Conservation (phyloP, 495 filamentous ascomycete species). For the Penicillium canescens region DNA sequence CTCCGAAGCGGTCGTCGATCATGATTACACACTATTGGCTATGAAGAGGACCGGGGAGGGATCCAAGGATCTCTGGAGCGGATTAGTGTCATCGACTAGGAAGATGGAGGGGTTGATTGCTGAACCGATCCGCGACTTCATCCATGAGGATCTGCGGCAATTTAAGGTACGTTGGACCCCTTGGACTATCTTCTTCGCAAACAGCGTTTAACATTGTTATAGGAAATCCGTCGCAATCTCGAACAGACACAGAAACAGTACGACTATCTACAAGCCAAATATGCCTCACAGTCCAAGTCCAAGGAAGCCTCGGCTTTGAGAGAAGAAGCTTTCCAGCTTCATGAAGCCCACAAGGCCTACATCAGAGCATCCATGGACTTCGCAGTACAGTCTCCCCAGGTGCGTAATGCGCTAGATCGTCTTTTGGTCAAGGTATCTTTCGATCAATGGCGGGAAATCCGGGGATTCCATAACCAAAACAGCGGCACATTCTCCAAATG, state of each 20-base stretch:
- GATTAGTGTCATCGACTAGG: conserved; percentile 67
- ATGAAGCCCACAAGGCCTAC: conserved; percentile 89
- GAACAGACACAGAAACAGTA: conserved; percentile 82
- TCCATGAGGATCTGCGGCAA: conserved; percentile 67
- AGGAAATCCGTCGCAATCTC: conserved; percentile 72
- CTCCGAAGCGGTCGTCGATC: conserved; percentile 81
- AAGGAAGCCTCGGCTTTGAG: conserved; percentile 89
- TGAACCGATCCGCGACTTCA: conserved; percentile 78
- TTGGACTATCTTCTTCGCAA: background rate
- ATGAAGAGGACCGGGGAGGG: conserved; percentile 83
- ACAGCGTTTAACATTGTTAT: conserved; percentile 39
- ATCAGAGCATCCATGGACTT: conserved; percentile 92
- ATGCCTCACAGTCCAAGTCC: conserved; percentile 80
- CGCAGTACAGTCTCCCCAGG: conserved; percentile 78
- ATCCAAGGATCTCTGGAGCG: conserved; percentile 80
- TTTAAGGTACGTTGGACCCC: conserved; percentile 53
- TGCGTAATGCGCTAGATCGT: conserved; percentile 78
- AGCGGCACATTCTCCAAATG: conserved; percentile 59
- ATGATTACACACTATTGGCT: conserved; percentile 90
- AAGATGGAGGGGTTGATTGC: conserved; percentile 73
- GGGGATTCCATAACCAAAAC: conserved; percentile 59
- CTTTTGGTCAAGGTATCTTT: conserved; percentile 80
- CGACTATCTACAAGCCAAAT: conserved; percentile 76
- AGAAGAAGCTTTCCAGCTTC: conserved; percentile 95
- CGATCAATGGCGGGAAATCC: conserved; percentile 86